Percentiles rank a stretch among this genome's conserved stretches.
Evolutionary conservation across 352 stramenopile species (phyloP).

Genomic region (Pythium scleroteichum): DNA sequence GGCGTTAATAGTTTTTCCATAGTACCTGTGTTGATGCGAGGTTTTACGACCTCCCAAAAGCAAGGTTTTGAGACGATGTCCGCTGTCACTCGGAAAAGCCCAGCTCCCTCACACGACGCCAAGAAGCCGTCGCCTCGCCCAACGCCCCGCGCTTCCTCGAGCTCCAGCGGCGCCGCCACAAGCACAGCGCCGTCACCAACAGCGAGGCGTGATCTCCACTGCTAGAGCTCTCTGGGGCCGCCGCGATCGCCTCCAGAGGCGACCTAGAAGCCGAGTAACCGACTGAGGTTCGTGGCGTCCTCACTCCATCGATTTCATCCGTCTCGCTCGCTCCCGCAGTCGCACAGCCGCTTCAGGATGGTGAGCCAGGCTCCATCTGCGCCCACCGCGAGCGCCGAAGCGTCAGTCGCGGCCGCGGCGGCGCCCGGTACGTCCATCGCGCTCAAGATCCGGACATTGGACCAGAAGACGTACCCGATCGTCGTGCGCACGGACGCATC

Average conservation of each 20-base stretch:
- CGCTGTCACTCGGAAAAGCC: neutral
- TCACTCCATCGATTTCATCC: too few species aligned
- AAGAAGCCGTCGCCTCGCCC: too few species aligned
- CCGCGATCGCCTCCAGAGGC: neutral
- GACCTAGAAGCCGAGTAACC: constrained; percentile 7
- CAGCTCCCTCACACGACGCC: neutral
- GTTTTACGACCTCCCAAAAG: too few species aligned
- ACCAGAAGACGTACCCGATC: constrained; percentile 82
- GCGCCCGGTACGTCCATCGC: constrained; percentile 35
- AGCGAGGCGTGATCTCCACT: neutral
- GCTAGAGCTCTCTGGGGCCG: neutral
- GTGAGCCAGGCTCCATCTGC: neutral
- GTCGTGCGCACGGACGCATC: constrained; percentile 59
- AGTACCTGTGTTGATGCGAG: neutral
- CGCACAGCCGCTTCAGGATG: neutral
- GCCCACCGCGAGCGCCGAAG: neutral
- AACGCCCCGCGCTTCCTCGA: too few species aligned
- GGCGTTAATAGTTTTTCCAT: neutral
- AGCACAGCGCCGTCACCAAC: neutral
- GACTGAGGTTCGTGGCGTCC: neutral
- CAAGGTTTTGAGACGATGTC: too few species aligned
- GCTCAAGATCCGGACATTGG: constrained; percentile 82
- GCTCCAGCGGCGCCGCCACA: too few species aligned
- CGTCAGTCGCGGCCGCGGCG: neutral
- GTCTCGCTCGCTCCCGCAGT: too few species aligned